Conservation (phyloP, 768 basidiomycete species). For the Collybia mongolica region DNA sequence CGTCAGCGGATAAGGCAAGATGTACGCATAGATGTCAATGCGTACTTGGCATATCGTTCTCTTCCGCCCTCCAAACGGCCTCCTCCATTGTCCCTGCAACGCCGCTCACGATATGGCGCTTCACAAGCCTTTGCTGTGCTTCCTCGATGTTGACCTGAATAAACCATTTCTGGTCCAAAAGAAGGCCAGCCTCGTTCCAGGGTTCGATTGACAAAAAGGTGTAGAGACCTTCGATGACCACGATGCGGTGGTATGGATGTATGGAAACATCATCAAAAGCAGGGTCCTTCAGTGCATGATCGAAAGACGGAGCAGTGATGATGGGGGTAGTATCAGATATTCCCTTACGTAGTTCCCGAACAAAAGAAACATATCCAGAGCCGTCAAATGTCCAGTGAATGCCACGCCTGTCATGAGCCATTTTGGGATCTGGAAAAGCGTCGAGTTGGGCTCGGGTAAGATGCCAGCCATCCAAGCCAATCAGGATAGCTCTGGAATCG, state of each 20-base stretch:
- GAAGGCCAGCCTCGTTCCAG: constrained; percentile 64
- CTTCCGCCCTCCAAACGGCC: constrained; percentile 67
- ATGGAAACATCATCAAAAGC: constrained; percentile 57
- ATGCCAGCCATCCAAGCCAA: constrained; percentile 94
- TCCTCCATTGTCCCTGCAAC: constrained; percentile 64
- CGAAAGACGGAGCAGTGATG: constrained; percentile 79
- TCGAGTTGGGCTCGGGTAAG: constrained; percentile 78
- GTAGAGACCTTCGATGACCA: constrained; percentile 92
- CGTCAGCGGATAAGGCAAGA: not conserved
- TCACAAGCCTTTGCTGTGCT: constrained; percentile 60
- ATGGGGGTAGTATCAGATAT: constrained; percentile 17
- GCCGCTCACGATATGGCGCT: constrained; percentile 76
- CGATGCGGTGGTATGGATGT: constrained; percentile 64
- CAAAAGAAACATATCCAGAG: constrained; percentile 65
- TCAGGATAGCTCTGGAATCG: constrained; percentile 50
- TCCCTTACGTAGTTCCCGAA: constrained; percentile 50
- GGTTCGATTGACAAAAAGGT: constrained; percentile 69
- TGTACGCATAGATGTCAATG: constrained; percentile 12
- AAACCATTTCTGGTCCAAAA: constrained; percentile 81
- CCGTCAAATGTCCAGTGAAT: constrained; percentile 92
- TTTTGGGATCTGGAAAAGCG: constrained; percentile 67
- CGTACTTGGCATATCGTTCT: constrained; percentile 77
- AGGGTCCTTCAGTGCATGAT: constrained; percentile 88
- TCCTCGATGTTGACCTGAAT: constrained; percentile 55
- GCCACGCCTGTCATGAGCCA: constrained; percentile 80